Percentiles rank a stretch among this genome's conserved stretches.
phyloP scores from a whole-genome alignment of 495 filamentous ascomycete genomes.

The Trichocladium uniseriatum region DNA sequence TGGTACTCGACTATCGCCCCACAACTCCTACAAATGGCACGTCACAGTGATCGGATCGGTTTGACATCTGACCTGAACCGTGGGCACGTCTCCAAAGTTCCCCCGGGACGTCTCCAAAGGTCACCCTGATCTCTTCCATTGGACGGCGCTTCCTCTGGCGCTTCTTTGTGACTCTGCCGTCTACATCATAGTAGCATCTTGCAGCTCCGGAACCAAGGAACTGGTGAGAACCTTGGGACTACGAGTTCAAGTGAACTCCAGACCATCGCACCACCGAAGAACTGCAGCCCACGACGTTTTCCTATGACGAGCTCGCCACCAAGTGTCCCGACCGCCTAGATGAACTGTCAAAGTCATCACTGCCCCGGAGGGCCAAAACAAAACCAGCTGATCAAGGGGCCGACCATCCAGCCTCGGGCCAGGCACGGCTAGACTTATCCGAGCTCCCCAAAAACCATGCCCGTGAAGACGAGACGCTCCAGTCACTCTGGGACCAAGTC shows the following conservation, averaged over 20 bases:
- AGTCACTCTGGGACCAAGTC: conserved; percentile 56
- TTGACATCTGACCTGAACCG: too few species aligned
- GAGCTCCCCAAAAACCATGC: conserved; percentile 50
- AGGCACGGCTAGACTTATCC: conserved; percentile 60
- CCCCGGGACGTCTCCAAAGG: too few species aligned
- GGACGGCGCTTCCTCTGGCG: too few species aligned
- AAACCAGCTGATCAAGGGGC: too few species aligned
- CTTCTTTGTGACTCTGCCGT: too few species aligned
- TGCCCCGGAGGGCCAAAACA: not conserved
- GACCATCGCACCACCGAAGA: conserved; percentile 55
- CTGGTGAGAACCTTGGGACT: conserved; percentile 45
- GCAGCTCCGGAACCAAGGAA: conserved; percentile 5
- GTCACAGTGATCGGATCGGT: too few species aligned
- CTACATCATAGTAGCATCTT: not conserved
- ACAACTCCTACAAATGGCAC: too few species aligned
- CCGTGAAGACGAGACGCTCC: conserved; percentile 46
- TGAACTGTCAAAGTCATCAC: not conserved
- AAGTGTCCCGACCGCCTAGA: conserved; percentile 43
- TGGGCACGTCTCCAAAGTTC: too few species aligned
- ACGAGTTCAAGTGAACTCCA: conserved; percentile 60
- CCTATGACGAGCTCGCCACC: conserved; percentile 61
- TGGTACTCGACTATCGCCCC: too few species aligned
- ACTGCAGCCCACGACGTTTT: conserved; percentile 48
- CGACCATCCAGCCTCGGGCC: too few species aligned
- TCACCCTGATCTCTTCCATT: too few species aligned